phyloP scores from a whole-genome alignment of 345 rosid genomes.

The Hirschfeldia incana region DNA sequence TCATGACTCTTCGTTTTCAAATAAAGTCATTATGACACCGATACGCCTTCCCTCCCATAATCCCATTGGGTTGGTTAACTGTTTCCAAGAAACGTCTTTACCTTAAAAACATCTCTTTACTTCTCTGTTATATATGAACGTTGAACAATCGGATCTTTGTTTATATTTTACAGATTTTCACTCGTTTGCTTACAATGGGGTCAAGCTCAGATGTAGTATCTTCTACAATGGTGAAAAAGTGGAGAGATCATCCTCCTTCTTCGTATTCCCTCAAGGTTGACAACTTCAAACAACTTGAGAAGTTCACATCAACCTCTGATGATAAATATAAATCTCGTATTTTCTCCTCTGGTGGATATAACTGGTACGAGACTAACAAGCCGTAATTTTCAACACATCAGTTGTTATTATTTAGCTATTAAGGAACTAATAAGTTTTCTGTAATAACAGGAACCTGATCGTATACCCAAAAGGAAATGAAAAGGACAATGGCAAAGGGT shows the following conservation, averaged over 20 bases:
- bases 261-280: constrained; percentile 12
- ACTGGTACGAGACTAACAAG: neutral
- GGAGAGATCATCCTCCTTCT: neutral
- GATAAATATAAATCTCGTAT: constrained; percentile 8
- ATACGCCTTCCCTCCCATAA: neutral
- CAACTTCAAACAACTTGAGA: neutral
- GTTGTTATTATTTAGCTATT: too few relatives aligned
- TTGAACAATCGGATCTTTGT: neutral
- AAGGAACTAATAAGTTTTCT: too few relatives aligned
- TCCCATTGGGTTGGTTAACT: neutral
- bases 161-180: neutral
- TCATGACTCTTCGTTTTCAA: neutral
- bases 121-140: neutral
- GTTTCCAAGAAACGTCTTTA: neutral
- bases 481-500: too few relatives aligned
- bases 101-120: neutral
- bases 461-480: too few relatives aligned
- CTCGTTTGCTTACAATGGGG: neutral
- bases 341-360: constrained; percentile 13
- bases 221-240: neutral
- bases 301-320: neutral
- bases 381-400: too few relatives aligned
- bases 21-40: neutral
- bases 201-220: neutral
- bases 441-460: too few relatives aligned